Evolutionary conservation across 148 eudicot species (phyloP), one percentile per base, ranked within the genome.

Genomic region (Silene latifolia): DNA sequence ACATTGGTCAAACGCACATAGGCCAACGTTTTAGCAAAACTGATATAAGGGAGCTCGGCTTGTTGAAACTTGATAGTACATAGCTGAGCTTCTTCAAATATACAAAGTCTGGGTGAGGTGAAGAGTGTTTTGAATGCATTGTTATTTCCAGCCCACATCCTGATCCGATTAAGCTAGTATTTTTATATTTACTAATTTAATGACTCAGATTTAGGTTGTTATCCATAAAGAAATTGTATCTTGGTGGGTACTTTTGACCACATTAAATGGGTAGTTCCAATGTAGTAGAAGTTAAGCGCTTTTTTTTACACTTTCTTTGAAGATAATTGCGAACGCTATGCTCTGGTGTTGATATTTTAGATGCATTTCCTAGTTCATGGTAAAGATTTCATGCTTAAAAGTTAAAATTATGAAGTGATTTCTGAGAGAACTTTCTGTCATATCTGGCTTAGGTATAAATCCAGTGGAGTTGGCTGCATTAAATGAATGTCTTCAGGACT

Each of bases 401-500:
- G n/a, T n/a, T n/a, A n/a, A 42, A 48, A 46, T 35, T 4, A 20
- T 24, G 12, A 48, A 69, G 51, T 46, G 56, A 64, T 64, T 67
- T 17, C 57, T 69, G 72, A 46, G 57, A 46, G 56, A 51, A 51
- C 0, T 23, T 70, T 51, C 42, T 53, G 11, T 17, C 54, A 54
- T 7, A 51, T 13, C 27, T 72, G 46, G 23, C 62, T 42, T 61
- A 84, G 87, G 72, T 76, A 79, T 76, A 76, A 84, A 69, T 67
- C 58, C 79, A 47, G 79, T 69, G 58, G 87, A 84, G 60, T 62
- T 84, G 72, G 87, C 84, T 14, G 81, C 80, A 63, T 24, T 84
- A 56, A 84, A 84, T 82, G 87, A 76, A 67, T 81, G 82, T 65
- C 85, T 84, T 21, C 84, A 67, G 54, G 87, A 84, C 68, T 70